Base-by-base conservation (phyloP, 1,139 yeast species). In the Debaryomycetaceae sp. region DNA sequence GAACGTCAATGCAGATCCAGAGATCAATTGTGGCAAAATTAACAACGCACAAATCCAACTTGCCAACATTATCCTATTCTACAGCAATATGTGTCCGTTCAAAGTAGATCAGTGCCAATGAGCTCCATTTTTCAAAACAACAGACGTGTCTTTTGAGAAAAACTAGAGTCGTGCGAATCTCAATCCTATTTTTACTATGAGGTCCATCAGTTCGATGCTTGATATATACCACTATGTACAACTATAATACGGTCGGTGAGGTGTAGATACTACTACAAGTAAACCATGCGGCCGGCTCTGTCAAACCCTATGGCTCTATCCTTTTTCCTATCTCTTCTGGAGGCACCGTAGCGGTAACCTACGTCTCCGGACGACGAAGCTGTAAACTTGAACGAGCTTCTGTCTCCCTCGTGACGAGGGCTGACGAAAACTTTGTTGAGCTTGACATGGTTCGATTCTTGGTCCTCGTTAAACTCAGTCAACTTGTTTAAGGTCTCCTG, bases 321-420 rank as follows among this genome's bases (percentile, higher is more conserved):
- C 63, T 84, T 87, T 78, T 86, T 88, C 59, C 82, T 84, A 66
- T 91, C 97, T 71, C 97, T 88, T 58, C 86, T 77, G 31, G 90
- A 80, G 38, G 91, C 89, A 68, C 98, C 98, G 60, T 93, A 93
- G 62, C 98, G 83, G 77, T 69, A 81, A 45, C 98, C 99, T 47
- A 89, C 93, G 46, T 81, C 72, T 36, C 97, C 97, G 39, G 85
- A 87, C 56, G 77, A 81, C 45, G 89, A 85, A 54, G 82, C 76
- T 14, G 87, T 83, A 67, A 91, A 90, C 59, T 81, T 82, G 73
- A 87, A 87, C 43, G 75, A 75, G 39, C 78, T 68, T 58, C 82
- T 76, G 58, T 88, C 91, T 43, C 82, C 81, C 51, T 76, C 66
- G 49, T 66, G 65, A 53, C 75, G 69, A 42, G 72, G 65, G 13